A percentile compares a stretch with the other conserved stretches of the same genome.
Conservation (phyloP, 805 yeast genomes). For the Wickerhamiella lipophila region DNA sequence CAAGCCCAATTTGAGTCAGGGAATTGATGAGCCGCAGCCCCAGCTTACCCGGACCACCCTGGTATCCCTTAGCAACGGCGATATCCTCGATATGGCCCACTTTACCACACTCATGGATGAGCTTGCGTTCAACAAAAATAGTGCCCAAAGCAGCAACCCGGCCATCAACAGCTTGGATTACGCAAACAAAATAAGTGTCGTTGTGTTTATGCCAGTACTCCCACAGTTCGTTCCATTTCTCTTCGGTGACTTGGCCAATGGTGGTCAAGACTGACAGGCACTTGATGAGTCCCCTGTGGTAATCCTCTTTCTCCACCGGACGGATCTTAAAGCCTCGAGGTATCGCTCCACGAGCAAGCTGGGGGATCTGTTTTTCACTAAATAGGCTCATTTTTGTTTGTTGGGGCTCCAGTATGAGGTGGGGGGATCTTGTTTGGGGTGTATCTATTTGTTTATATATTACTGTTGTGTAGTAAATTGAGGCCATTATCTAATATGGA, state of each 20-base stretch:
- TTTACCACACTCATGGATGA: slow-evolving; percentile 67
- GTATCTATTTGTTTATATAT: not conserved
- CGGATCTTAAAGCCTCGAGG: slow-evolving; percentile 66
- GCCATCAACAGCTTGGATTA: slow-evolving; percentile 43
- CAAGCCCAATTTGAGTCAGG: slow-evolving; percentile 46
- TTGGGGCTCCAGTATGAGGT: not conserved
- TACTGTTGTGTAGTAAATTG: not conserved
- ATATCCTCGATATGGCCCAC: slow-evolving; percentile 96
- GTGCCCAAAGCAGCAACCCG: slow-evolving; percentile 74
- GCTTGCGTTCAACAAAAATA: slow-evolving; percentile 63
- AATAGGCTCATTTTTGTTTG: slow-evolving; percentile 16
- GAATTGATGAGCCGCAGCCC: slow-evolving; percentile 57
- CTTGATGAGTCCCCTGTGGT: slow-evolving; percentile 45
- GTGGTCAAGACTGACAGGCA: slow-evolving; percentile 61
- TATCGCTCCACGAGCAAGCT: slow-evolving; percentile 18
- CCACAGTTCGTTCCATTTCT: slow-evolving; percentile 39
- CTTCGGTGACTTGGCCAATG: slow-evolving; percentile 56
- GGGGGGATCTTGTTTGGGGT: not conserved
- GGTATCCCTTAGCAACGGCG: slow-evolving; percentile 59
- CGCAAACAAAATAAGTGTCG: slow-evolving; percentile 54
- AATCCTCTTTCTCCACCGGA: slow-evolving; percentile 43
- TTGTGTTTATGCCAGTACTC: slow-evolving; percentile 43
- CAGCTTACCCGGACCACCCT: slow-evolving; percentile 53
- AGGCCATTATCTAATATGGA: not conserved
- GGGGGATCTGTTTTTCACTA: slow-evolving; percentile 23